These are phyloP conservation scores for Aspergillus glaucus DNA, from an alignment of 2,329 filamentous ascomycete genomes.

Conservation along the genomic window DNA sequence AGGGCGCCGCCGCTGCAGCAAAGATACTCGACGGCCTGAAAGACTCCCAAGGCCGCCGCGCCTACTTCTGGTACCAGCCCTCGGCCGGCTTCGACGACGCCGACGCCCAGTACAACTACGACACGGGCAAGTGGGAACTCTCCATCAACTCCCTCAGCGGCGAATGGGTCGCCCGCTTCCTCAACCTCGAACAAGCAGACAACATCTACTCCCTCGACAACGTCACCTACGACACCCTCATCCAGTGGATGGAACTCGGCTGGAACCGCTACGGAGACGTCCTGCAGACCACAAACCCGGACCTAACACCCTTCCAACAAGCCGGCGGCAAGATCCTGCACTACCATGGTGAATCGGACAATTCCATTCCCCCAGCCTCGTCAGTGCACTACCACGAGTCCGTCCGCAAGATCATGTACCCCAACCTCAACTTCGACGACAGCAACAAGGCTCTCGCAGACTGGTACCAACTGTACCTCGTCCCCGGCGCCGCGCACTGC, in stretches of 20 bases:
- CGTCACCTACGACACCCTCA: slow-evolving; percentile 52
- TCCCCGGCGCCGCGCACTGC: slow-evolving; percentile 49
- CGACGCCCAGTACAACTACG: slow-evolving; percentile 28
- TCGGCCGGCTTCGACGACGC: slow-evolving; percentile 28
- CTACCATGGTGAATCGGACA: slow-evolving; percentile 54
- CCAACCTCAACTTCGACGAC: slow-evolving; percentile 32
- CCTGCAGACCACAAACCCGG: slow-evolving; percentile 45
- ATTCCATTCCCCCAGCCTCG: slow-evolving; percentile 47
- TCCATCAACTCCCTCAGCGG: slow-evolving; percentile 27
- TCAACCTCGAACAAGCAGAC: slow-evolving; percentile 4
- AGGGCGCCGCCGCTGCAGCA: slow-evolving; percentile 16
- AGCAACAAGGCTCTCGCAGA: slow-evolving; percentile 38
- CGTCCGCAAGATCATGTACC: slow-evolving; percentile 42
- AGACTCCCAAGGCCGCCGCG: slow-evolving; percentile 28
- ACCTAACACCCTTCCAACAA: slow-evolving; percentile 3
- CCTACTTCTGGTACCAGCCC: slow-evolving; percentile 35
- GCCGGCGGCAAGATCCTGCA: slow-evolving; percentile 53
- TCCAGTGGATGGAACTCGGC: slow-evolving; percentile 49
- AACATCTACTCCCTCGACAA: slow-evolving; percentile 27
- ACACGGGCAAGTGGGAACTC: slow-evolving; percentile 27
- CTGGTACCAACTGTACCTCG: slow-evolving; percentile 49
- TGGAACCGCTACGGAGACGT: slow-evolving; percentile 45
- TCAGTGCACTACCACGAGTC: slow-evolving; percentile 53
- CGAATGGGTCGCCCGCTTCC: slow-evolving; percentile 21
- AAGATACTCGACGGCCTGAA: slow-evolving; percentile 30